phyloP scores from a whole-genome alignment of 495 filamentous ascomycete species.

The Xanthoparmelia taractica region DNA sequence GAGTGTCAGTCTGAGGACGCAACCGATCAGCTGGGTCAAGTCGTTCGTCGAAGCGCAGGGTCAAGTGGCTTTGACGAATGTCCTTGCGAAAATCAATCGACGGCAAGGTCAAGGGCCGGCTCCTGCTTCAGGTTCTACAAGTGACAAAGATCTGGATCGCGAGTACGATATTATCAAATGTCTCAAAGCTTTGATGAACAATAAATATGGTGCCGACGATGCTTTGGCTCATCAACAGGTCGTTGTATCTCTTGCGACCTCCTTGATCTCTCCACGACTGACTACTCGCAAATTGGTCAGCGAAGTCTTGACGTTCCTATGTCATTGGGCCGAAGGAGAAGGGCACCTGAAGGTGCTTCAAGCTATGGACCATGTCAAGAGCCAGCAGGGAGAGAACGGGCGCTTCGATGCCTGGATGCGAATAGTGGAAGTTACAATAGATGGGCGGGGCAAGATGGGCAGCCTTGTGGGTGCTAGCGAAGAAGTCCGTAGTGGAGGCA shows the following conservation, averaged over 20 bases:
- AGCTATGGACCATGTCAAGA: conserved; percentile 87
- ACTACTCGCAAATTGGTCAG: conserved; percentile 92
- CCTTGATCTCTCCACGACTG: conserved; percentile 78
- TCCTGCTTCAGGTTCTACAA: conserved; percentile 53
- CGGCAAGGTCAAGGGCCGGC: conserved; percentile 68
- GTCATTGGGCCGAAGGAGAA: conserved; percentile 89
- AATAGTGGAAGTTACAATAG: conserved; percentile 93
- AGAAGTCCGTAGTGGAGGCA: conserved; percentile 91
- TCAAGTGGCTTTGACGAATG: conserved; percentile 91
- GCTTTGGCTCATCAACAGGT: conserved; percentile 86
- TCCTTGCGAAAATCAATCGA: conserved; percentile 86
- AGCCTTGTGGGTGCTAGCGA: conserved; percentile 94
- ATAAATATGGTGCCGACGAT: conserved; percentile 96
- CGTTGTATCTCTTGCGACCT: conserved; percentile 78
- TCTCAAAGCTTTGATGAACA: conserved; percentile 95
- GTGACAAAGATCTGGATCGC: conserved; percentile 80
- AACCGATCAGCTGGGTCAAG: conserved; percentile 95
- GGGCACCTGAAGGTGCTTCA: conserved; percentile 93
- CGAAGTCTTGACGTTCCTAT: conserved; percentile 93
- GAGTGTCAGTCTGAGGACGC: conserved; percentile 87
- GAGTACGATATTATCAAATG: conserved; percentile 99
- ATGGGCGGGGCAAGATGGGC: conserved; percentile 97
- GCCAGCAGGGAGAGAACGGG: conserved; percentile 82
- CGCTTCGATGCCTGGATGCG: conserved; percentile 99
- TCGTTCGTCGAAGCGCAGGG: conserved; percentile 96